Base-by-base conservation (phyloP, 1,284 basidiomycete species). In the Ceratobasidium sp. region DNA sequence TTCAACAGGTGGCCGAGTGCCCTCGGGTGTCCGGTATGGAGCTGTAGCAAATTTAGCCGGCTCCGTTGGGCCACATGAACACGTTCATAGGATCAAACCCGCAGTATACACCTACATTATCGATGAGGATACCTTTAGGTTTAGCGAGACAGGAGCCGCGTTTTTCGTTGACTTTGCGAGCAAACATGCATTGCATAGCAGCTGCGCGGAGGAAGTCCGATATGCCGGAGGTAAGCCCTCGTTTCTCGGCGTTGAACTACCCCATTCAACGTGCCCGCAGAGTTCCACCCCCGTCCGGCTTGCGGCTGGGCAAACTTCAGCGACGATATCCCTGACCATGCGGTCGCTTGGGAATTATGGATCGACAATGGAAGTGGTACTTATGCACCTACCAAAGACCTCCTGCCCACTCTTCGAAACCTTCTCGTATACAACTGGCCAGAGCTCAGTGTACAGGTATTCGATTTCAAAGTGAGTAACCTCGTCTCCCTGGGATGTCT, bases 141-240 rank as follows among this genome's bases (percentile, higher is more conserved):
- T 91, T 78, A 90, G 88, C 42, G 90, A 91, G 77, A 91, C 90
- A 1, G 89, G 89, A 10, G 89, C 90, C 0, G 85, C 88, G 20
- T 91, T 91, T 79, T 90, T 91, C 77, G 88, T 91, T 70, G 88
- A 91, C 77, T 90, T 91, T 75, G 89, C 86, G 27, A 89, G 87
- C n/a, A 91, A 92, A 74, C 81, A 83, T 74, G 81, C 81, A 17
- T 76, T 82, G 17, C 71, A 72, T 50, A 56, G 56, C 20, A 67
- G 68, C 20, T 68, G 65, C 35, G 70, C 70, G 13, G 57, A 55
- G 27, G 29, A 67, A 38, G 70, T 62, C 15, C 42, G 58, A 20
- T 62, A 62, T 34, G 58, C 58, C 35, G 58, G 58, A 32, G 58
- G 58, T 50, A 22, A 32, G 58, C 32, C 13, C 10, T 32, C 7